Evolutionary conservation across 2,329 filamentous ascomycete species (phyloP).

Genomic region (Lachnellula occidentalis): DNA sequence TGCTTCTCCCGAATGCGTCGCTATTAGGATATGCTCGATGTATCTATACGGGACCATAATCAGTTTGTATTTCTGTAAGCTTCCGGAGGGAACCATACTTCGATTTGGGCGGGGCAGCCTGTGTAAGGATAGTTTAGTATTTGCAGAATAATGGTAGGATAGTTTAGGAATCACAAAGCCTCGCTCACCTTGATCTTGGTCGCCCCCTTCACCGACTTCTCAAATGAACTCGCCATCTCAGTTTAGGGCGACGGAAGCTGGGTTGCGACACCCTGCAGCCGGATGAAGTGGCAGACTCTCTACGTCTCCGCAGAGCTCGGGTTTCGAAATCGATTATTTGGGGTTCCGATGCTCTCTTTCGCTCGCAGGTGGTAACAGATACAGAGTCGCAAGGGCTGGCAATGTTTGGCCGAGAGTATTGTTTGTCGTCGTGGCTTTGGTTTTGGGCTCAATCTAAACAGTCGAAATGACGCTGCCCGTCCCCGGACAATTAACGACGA

Average conservation of each 20-base stretch:
- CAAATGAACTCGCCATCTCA: conserved; percentile 79
- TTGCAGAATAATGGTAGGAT: background rate
- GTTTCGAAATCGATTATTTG: background rate
- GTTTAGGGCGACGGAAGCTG: conserved; percentile 10
- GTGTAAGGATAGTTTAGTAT: conserved; percentile 16
- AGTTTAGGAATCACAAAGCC: background rate
- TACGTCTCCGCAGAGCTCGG: background rate
- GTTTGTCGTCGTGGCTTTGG: conserved; percentile 9
- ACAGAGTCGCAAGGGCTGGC: conserved; percentile 1
- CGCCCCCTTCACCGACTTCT: conserved; percentile 98
- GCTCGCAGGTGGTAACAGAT: background rate
- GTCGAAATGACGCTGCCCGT: conserved; percentile 14
- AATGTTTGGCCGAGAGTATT: conserved; percentile 8
- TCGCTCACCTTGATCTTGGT: conserved; percentile 88
- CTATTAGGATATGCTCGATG: conserved; percentile 94
- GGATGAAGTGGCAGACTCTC: background rate
- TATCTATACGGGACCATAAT: conserved; percentile 25
- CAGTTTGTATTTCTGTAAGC: conserved; percentile 8
- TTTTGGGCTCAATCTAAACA: conserved; percentile 9
- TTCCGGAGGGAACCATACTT: conserved; percentile 57
- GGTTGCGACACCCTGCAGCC: conserved; percentile 19
- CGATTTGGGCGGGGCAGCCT: conserved; percentile 94
- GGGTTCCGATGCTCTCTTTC: background rate
- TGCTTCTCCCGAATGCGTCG: conserved; percentile 89
- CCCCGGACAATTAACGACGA: background rate